Evolutionary conservation across 768 basidiomycete genomes (phyloP).

Genomic region (Lentinula sp.): DNA sequence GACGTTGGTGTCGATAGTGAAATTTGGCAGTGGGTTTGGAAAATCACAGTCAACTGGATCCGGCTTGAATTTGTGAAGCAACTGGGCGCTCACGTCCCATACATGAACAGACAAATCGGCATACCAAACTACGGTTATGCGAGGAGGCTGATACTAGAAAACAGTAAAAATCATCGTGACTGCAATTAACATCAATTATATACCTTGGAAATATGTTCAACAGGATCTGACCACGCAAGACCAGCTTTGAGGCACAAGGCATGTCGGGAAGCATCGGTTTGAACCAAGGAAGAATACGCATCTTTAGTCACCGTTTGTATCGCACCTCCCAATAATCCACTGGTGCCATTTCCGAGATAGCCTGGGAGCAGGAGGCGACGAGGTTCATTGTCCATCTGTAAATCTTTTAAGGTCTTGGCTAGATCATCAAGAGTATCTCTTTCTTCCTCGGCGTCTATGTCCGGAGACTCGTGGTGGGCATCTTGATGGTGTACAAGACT

Average conservation of each 20-base stretch:
- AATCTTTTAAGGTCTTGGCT: slow-evolving; percentile 31
- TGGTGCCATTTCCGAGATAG: slow-evolving; percentile 27
- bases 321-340: slow-evolving; percentile 34
- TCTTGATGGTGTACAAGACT: slow-evolving; percentile 17
- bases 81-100: slow-evolving; percentile 67
- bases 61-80: slow-evolving; percentile 41
- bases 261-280: slow-evolving; percentile 13
- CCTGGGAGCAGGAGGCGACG: slow-evolving; percentile 26
- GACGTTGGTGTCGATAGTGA: slow-evolving; percentile 53
- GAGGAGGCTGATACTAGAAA: slow-evolving; percentile 50
- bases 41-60: slow-evolving; percentile 54
- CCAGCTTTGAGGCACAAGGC: slow-evolving; percentile 44
- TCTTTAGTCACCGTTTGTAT: slow-evolving; percentile 43
- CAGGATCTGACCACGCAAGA: slow-evolving; percentile 49
- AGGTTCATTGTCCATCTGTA: slow-evolving; percentile 33
- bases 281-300: slow-evolving; percentile 35
- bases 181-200: not conserved
- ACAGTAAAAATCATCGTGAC: not conserved
- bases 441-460: slow-evolving; percentile 6
- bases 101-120: slow-evolving; percentile 62
- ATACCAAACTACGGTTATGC: slow-evolving; percentile 60
- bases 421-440: slow-evolving; percentile 28
- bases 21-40: slow-evolving; percentile 54
- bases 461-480: slow-evolving; percentile 5
- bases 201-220: slow-evolving; percentile 55